These are phyloP conservation scores for Cercophora sp. DNA, from an alignment of 495 filamentous ascomycete genomes.

Conservation along the genomic window DNA sequence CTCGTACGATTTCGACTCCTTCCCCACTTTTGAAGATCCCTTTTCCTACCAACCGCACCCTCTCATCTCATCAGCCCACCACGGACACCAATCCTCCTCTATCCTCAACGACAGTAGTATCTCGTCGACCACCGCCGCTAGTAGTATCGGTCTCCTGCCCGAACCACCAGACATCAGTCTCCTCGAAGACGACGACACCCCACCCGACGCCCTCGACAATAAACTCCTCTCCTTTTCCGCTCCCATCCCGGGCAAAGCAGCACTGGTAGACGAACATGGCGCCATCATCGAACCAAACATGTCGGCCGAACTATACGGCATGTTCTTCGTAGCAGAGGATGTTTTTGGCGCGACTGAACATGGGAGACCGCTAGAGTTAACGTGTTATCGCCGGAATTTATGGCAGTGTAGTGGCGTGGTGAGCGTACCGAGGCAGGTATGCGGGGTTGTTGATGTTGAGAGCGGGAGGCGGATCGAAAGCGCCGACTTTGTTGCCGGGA, in stretches of 20 bases:
- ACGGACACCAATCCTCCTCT: no score
- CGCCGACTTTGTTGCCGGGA: constrained; percentile 68
- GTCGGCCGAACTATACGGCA: constrained; percentile 83
- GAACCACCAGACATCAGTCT: no score
- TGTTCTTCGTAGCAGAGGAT: constrained; percentile 89
- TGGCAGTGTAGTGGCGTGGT: constrained; percentile 86
- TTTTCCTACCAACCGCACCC: no score
- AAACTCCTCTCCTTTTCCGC: constrained; percentile 67
- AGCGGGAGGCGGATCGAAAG: constrained; percentile 72
- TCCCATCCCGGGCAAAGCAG: constrained; percentile 60
- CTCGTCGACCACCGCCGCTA: no score
- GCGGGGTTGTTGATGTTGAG: constrained; percentile 73
- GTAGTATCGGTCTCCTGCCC: no score
- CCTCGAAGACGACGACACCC: constrained; percentile 31
- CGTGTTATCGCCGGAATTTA: constrained; percentile 85
- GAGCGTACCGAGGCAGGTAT: constrained; percentile 66
- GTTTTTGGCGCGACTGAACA: constrained; percentile 46
- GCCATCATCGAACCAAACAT: constrained; percentile 55
- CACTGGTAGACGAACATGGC: constrained; percentile 39
- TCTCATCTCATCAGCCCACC: no score
- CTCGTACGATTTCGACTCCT: constrained; percentile 54
- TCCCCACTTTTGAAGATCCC: constrained; percentile 63
- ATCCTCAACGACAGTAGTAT: no score
- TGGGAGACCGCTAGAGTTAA: constrained; percentile 66
- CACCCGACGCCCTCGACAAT: constrained; percentile 40